Evolutionary conservation across 2,329 filamentous ascomycete genomes (phyloP), one percentile per base, ranked within the genome.

Genomic region (Colletotrichum abscissum): DNA sequence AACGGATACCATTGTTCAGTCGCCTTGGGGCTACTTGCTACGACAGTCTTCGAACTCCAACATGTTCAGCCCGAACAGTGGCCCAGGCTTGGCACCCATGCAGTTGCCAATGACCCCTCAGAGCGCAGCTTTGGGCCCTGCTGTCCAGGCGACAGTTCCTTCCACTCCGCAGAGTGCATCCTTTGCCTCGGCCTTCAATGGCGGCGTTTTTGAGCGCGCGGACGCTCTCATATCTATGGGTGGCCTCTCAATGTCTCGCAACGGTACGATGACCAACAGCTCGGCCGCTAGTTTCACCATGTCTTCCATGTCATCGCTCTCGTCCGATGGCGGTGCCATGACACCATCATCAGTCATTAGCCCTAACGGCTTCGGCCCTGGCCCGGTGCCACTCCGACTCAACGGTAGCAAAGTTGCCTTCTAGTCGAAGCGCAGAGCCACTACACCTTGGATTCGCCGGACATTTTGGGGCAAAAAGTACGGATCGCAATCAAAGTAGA

Each of bases 121-220:
- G 74, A 97, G 94, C 77, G 95, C 95, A 19, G 95, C 95, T 1
- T 87, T 98, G 5, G 96, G 95, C 0, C 95, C 95, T 6, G 95
- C 95, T 24, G 94, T 95, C 67, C 95, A 97, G 82, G 95, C 95
- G 1, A 98, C 95, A 0, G 92, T 98, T 12, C 93, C 94, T 4
- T 94, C 89, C 3, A 94, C 91, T 0, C 91, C 91, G 11, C 87
- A 90, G 78, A 89, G 85, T 73, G 87, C 84, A 2, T 89, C 88
- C 0, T 91, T 91, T 77, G 85, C 86, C 8, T 83, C 84, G 19
- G 86, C 87, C 1, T 90, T 91, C 73, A 84, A 86, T 2, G 88
- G 89, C 12, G 86, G 89, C 75, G 88, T 91, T n/a, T 91, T 91
- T 78, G 88, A 91, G 76, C 84, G 89, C 22, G 89, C 89, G 0